phyloP scores from a whole-genome alignment of 1,139 yeast species.

The Sugiyamaella xylanicola region DNA sequence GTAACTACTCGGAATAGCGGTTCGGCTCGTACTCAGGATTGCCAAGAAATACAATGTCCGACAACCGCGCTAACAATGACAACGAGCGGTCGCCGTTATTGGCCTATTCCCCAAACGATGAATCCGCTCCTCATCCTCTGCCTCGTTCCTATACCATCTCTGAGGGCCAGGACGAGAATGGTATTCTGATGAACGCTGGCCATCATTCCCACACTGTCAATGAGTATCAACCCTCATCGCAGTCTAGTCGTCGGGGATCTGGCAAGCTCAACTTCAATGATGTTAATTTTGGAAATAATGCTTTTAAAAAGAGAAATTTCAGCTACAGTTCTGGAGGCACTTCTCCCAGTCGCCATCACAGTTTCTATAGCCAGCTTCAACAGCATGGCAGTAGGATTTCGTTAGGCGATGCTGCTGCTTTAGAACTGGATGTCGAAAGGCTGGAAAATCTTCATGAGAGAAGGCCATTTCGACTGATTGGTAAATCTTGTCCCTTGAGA shows the following conservation, averaged over 20 bases:
- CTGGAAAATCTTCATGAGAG: constrained; percentile 45
- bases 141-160: not conserved
- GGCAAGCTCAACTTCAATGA: constrained; percentile 6
- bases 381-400: constrained; percentile 16
- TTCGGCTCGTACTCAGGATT: too few relatives aligned
- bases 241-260: not conserved
- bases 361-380: constrained; percentile 15
- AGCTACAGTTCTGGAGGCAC: constrained; percentile 10
- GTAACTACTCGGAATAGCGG: too few relatives aligned
- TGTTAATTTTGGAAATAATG: not conserved
- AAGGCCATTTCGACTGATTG: constrained; percentile 62
- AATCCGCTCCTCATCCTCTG: not conserved
- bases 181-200: constrained; percentile 5
- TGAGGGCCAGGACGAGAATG: not conserved
- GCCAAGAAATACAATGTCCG: not conserved
- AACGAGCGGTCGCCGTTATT: not conserved
- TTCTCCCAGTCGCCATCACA: constrained; percentile 15
- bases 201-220: constrained; percentile 1
- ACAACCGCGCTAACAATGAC: not conserved
- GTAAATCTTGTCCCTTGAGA: constrained; percentile 50
- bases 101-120: not conserved
- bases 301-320: constrained; percentile 8
- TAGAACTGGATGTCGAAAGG: constrained; percentile 24
- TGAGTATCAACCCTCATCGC: constrained; percentile 1
- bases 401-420: constrained; percentile 13